phyloP scores from a whole-genome alignment of 805 yeast species.

The Kuraishia piskuri region DNA sequence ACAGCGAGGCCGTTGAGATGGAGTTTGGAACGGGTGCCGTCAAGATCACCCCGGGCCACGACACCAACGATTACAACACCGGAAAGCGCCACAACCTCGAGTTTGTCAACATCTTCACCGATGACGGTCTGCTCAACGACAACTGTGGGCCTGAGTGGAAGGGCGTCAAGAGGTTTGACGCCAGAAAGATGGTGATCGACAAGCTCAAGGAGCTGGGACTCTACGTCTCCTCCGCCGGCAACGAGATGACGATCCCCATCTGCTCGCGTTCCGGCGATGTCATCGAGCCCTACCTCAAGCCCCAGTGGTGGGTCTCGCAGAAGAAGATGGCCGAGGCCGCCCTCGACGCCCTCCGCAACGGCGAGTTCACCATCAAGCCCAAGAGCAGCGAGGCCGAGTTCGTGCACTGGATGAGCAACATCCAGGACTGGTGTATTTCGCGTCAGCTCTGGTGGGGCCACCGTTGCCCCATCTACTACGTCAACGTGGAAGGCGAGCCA shows the following conservation, averaged over 20 bases:
- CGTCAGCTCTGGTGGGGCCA: slow-evolving; percentile 94
- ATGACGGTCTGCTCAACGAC: slow-evolving; percentile 85
- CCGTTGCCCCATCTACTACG: slow-evolving; percentile 93
- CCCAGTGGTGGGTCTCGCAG: slow-evolving; percentile 99
- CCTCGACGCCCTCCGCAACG: slow-evolving; percentile 73
- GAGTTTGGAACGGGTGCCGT: slow-evolving; percentile 99
- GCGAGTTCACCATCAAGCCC: slow-evolving; percentile 77
- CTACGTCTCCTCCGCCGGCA: slow-evolving; percentile 78
- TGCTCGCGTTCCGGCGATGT: slow-evolving; percentile 97
- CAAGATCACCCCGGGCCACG: slow-evolving; percentile 98
- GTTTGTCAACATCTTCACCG: slow-evolving; percentile 83
- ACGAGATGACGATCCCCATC: slow-evolving; percentile 90
- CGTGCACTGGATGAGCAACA: slow-evolving; percentile 90
- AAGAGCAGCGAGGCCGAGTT: slow-evolving; percentile 88
- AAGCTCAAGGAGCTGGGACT: slow-evolving; percentile 67
- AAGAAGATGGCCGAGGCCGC: slow-evolving; percentile 83
- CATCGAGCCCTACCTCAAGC: slow-evolving; percentile 93
- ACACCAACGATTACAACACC: slow-evolving; percentile 90
- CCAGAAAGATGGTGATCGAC: slow-evolving; percentile 78
- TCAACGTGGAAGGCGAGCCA: slow-evolving; percentile 67
- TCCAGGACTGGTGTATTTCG: slow-evolving; percentile 99
- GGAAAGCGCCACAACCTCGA: slow-evolving; percentile 92
- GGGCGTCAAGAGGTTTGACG: slow-evolving; percentile 92
- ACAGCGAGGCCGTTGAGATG: slow-evolving; percentile 95
- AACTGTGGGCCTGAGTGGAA: slow-evolving; percentile 81